Evolutionary conservation across 345 rosid genomes (phyloP).

Genomic region (Dipteronia sinensis): DNA sequence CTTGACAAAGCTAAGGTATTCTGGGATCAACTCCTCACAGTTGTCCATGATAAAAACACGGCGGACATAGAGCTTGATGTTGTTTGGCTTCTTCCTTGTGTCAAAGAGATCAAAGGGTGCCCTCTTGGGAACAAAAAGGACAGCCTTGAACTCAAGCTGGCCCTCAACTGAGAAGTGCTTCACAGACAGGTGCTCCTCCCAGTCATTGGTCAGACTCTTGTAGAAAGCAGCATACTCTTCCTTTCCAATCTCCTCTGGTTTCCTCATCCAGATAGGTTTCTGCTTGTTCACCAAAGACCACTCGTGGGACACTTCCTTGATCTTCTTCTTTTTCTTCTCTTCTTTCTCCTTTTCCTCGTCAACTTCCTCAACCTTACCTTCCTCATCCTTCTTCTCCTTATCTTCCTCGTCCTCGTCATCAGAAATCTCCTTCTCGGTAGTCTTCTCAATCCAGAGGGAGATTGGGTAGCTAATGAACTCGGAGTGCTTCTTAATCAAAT

Average conservation of each 20-base stretch:
- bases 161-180: conserved; percentile 97
- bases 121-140: conserved; percentile 86
- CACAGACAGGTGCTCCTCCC: conserved; percentile 92
- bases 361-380: conserved; percentile 77
- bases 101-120: conserved; percentile 94
- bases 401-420: conserved; percentile 93
- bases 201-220: conserved; percentile 90
- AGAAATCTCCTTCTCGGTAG: conserved; percentile 80
- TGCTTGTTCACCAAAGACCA: conserved; percentile 91
- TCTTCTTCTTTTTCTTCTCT: conserved; percentile 86
- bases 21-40: conserved; percentile 88
- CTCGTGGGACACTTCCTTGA: conserved; percentile 87
- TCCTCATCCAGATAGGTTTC: conserved; percentile 97
- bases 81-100: conserved; percentile 89
- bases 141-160: conserved; percentile 90
- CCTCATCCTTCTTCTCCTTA: conserved; percentile 84
- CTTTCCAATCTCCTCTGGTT: conserved; percentile 85
- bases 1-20: conserved; percentile 79
- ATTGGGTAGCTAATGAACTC: conserved; percentile 91
- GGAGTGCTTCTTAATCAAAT: conserved; percentile 89
- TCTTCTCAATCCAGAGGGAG: conserved; percentile 87
- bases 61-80: conserved; percentile 90
- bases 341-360: conserved; percentile 77
- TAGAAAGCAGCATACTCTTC: conserved; percentile 92
- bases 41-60: conserved; percentile 96